Evolutionary conservation across 2,329 filamentous ascomycete genomes (phyloP).

Genomic region (Apiospora phragmitis): DNA sequence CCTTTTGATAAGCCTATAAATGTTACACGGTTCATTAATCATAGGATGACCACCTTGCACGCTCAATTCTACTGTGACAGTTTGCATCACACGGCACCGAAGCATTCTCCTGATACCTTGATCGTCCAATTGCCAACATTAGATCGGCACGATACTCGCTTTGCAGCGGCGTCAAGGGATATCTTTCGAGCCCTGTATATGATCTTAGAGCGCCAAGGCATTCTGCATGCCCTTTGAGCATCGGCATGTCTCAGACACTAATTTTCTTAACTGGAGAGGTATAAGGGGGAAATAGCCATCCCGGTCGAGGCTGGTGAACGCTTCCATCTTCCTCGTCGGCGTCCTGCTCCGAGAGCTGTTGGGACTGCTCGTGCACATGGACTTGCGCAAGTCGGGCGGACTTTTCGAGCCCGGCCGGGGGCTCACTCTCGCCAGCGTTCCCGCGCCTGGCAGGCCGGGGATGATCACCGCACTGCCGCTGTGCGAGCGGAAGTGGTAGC

Average conservation of each 20-base stretch:
- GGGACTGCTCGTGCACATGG: constrained; percentile 46
- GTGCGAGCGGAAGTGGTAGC: constrained; percentile 31
- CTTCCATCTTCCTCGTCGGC: constrained; percentile 37
- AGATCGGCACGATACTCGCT: neutral
- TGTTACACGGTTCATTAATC: neutral
- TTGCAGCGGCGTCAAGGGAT: neutral
- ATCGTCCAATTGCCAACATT: neutral
- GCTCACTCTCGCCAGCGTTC: constrained; percentile 15
- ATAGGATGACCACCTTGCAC: neutral
- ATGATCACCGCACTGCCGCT: constrained; percentile 27
- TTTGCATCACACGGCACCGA: neutral
- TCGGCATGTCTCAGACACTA: neutral
- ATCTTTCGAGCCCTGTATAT: no score
- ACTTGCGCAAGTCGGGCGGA: constrained; percentile 22
- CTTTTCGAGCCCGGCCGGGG: constrained; percentile 30
- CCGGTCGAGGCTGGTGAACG: constrained; percentile 32
- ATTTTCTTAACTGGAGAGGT: constrained; percentile 10
- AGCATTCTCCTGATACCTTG: no score
- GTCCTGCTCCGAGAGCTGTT: constrained; percentile 36
- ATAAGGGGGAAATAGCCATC: constrained; percentile 45
- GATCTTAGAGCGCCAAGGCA: neutral
- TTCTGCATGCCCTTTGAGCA: neutral
- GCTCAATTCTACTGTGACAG: neutral
- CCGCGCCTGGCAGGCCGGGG: constrained; percentile 14
- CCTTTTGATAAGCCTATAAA: neutral